Evolutionary conservation across 208 protist genomes (phyloP), one percentile per base, ranked within the genome.

Genomic region (Tetramitus jugosus): DNA sequence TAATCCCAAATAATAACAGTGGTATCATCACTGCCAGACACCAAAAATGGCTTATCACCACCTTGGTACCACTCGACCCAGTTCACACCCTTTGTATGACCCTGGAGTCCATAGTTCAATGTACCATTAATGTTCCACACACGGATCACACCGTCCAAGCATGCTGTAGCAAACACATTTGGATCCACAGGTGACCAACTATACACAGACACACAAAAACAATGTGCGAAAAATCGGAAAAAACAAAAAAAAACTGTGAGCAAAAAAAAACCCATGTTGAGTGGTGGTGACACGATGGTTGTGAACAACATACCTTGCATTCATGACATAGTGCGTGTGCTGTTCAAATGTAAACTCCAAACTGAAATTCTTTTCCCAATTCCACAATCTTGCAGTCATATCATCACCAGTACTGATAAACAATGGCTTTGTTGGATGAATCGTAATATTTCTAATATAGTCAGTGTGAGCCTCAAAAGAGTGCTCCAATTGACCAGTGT

Each of bases 61-160:
- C 93, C 95, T 1, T 86, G 85, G 79, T 95, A 98, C 83, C 98
- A 99, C 76, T 97, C 94, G 23, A 99, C 87, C 82, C 92, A 97
- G 86, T 99, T 99, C n/a, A 99, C 95, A 69, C 97, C 96, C 76
- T 96, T 94, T 53, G 95, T 92, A 84, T 99, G 98, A 42, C 96
- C 98, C 76, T 98, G 92, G 0, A 99, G 88, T 31, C 95, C 95
- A 82, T 97, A 99, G 84, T 98, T 96, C 4, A 96, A 87, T 62
- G 85, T 83, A 1, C 87, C 76, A 79, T 88, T 89, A 29, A 98
- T 81, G 60, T 84, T 90, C 96, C 96, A 99, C 40, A 98, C 89
- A 82, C 97, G 98, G 52, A 99, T 88, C 8, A 93, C 96, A 40
- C 88, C 82, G 82, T 99, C 98, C 29, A 99, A 84, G 23, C 96